These are phyloP conservation scores for Celoporthe dispersa DNA, from an alignment of 2,329 filamentous ascomycete species.

Conservation along the genomic window DNA sequence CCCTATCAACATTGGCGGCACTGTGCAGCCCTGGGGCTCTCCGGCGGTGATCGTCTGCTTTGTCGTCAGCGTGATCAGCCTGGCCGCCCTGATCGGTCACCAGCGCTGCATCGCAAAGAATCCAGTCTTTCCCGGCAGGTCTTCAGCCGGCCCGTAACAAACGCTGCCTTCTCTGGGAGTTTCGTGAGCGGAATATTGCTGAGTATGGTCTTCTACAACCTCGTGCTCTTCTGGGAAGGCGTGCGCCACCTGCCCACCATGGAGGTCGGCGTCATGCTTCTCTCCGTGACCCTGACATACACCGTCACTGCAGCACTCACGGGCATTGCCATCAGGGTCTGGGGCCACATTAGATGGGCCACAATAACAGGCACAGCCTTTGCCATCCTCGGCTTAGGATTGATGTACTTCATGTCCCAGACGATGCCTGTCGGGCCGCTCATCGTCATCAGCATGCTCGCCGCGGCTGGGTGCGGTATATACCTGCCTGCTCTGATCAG, in stretches of 20 bases:
- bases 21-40: conserved; percentile 11
- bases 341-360: conserved; percentile 20
- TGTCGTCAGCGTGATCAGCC: not conserved
- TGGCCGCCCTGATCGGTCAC: conserved; percentile 17
- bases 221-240: conserved; percentile 26
- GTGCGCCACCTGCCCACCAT: conserved; percentile 15
- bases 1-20: conserved; percentile 28
- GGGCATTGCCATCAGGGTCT: conserved; percentile 16
- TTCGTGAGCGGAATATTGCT: conserved; percentile 19
- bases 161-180: conserved; percentile 22
- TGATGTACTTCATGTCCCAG: conserved; percentile 24
- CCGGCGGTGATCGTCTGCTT: conserved; percentile 5
- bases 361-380: conserved; percentile 17
- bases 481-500: conserved; percentile 27
- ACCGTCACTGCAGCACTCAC: conserved; percentile 32
- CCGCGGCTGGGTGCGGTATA: conserved; percentile 21
- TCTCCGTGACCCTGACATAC: conserved; percentile 23
- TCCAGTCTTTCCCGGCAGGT: conserved; percentile 21
- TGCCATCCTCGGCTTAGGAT: conserved; percentile 6
- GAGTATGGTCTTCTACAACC: conserved; percentile 27
- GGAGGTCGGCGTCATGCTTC: conserved; percentile 12
- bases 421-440: not conserved
- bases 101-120: conserved; percentile 11
- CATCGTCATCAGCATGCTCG: conserved; percentile 16
- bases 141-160: conserved; percentile 15